A percentile compares a stretch with the other conserved stretches of the same genome.
phyloP scores from a whole-genome alignment of 495 filamentous ascomycete species.

The Penicillium coprophilum region DNA sequence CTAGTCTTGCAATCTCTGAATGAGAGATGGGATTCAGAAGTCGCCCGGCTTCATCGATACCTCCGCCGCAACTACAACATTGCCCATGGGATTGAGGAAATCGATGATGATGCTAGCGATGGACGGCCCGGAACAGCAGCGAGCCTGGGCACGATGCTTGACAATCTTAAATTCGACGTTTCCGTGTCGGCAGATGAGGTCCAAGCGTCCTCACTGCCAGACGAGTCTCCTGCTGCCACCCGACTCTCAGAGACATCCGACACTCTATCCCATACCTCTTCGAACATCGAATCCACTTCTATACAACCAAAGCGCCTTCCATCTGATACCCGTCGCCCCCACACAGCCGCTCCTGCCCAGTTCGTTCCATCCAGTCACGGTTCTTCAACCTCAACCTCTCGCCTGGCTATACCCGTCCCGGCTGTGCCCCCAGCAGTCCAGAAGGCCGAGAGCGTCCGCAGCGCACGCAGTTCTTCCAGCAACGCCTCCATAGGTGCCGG shows the following conservation, averaged over 20 bases:
- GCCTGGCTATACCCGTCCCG: slow-evolving; percentile 40
- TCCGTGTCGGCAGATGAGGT: slow-evolving; percentile 39
- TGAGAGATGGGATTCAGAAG: slow-evolving; percentile 63
- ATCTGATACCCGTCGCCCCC: slow-evolving; percentile 28
- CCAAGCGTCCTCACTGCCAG: slow-evolving; percentile 20
- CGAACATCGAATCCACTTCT: background rate
- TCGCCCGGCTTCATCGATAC: slow-evolving; percentile 55
- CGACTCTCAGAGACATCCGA: slow-evolving; percentile 1
- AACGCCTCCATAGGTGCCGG: slow-evolving; percentile 42
- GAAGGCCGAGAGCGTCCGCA: slow-evolving; percentile 43
- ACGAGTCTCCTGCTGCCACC: slow-evolving; percentile 16
- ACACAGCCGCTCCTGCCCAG: slow-evolving; percentile 26
- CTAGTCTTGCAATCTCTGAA: slow-evolving; percentile 55
- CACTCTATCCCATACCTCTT: slow-evolving; percentile 1
- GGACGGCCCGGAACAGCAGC: slow-evolving; percentile 41
- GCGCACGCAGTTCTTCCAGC: slow-evolving; percentile 41
- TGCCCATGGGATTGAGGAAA: slow-evolving; percentile 42
- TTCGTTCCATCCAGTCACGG: slow-evolving; percentile 31
- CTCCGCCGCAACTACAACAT: slow-evolving; percentile 63
- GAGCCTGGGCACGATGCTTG: slow-evolving; percentile 43
- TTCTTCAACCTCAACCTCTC: slow-evolving; percentile 23
- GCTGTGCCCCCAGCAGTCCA: slow-evolving; percentile 30
- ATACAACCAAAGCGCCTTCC: slow-evolving; percentile 6
- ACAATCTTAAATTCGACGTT: slow-evolving; percentile 42
- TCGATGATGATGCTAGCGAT: slow-evolving; percentile 38